Base-by-base conservation (phyloP, 345 rosid species). In the Eutrema yunnanense region DNA sequence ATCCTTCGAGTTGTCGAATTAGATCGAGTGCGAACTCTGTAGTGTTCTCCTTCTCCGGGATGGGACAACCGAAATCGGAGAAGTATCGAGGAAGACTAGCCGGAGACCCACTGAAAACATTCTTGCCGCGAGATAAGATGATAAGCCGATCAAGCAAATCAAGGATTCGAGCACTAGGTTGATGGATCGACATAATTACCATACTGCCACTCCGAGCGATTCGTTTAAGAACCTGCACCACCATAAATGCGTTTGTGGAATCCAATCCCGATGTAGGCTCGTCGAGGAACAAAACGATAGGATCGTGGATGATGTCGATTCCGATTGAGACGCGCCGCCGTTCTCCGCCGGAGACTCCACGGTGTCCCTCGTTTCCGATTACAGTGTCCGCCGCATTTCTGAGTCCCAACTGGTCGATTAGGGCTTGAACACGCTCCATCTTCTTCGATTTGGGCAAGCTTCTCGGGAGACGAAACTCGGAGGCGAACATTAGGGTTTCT, bases 311-410 rank as follows among this genome's bases (percentile, higher is more conserved):
- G 5, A 94, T 86, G 36, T 94, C 97, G 19, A 79, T 91, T 3
- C 98, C 98, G 0, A 94, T 94, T 0, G 98, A 94, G 11, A 89
- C 98, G 3, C 98, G 90, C 37, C 98, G 86, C 30, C 96, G 73
- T 63, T 94, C 98, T 1, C 98, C 97, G 0, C 97, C 98, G 0
- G 97, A 91, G 49, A 94, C 98, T 0, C 98, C 98, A 2, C 98
- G 85, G 77, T 89, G 98, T 6, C 97, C 98, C 80, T 94, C 98
- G 41, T 94, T 96, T 8, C 98, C 98, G 41, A 94, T 91, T 4
- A 94, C 76, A 0, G 97, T 94, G 32, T 86, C 79, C 16, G 90
- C 97, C 0, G 98, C 97, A 67, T 87, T 89, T 58, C 95, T 72
- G 5, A 94, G 85, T 12, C 97, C 98, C 11, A 94, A 42, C 38